phyloP scores from a whole-genome alignment of 345 rosid genomes.

The Eucalyptus albens region DNA sequence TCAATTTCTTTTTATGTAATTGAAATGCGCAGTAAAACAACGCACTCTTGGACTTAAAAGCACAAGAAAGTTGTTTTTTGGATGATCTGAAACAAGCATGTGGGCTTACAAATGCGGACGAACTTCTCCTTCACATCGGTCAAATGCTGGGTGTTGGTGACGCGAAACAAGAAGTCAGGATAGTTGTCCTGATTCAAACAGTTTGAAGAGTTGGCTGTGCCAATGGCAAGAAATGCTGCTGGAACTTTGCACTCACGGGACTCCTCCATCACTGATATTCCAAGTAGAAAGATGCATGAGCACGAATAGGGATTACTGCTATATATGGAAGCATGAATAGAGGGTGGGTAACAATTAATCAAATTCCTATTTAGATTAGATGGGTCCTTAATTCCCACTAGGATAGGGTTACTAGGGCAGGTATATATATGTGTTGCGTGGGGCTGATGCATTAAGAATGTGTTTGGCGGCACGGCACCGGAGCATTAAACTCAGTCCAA shows the following conservation, averaged over 20 bases:
- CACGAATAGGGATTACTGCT: neutral
- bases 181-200: neutral
- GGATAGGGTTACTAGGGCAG: neutral
- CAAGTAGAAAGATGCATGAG: neutral
- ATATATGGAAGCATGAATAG: neutral
- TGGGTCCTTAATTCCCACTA: neutral
- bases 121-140: neutral
- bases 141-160: neutral
- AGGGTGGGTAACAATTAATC: neutral
- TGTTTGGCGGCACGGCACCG: neutral
- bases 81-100: neutral
- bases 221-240: neutral
- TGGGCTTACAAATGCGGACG: neutral
- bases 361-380: neutral
- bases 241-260: neutral
- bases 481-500: neutral
- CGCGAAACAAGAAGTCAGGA: neutral
- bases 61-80: too few species aligned
- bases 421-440: neutral
- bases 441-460: neutral
- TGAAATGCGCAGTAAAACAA: too few species aligned
- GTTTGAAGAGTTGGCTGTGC: neutral
- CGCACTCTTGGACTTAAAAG: too few species aligned
- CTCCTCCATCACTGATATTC: neutral
- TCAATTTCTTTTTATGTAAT: too few species aligned